These are phyloP conservation scores for Penicillium sp. DNA, from an alignment of 2,329 filamentous ascomycete genomes.

Conservation along the genomic window DNA sequence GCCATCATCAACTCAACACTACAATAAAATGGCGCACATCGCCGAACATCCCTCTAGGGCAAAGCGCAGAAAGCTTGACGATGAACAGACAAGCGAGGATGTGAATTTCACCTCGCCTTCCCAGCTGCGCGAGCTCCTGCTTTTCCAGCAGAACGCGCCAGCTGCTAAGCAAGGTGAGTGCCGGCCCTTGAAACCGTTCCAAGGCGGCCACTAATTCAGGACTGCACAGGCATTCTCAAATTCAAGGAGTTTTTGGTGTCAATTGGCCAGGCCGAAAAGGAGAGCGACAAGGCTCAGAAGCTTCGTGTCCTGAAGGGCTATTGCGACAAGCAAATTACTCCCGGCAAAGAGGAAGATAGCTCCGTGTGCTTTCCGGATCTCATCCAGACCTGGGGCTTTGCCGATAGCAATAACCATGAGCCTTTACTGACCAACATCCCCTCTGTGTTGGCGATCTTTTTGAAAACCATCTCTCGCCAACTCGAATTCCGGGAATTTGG, in stretches of 20 bases:
- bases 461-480: slow-evolving; percentile 74
- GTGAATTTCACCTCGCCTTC: slow-evolving; percentile 53
- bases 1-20: slow-evolving; percentile 17
- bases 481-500: slow-evolving; percentile 77
- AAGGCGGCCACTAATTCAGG: not conserved
- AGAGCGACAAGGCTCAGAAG: slow-evolving; percentile 43
- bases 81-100: slow-evolving; percentile 22
- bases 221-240: slow-evolving; percentile 42
- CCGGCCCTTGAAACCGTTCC: slow-evolving; percentile 23
- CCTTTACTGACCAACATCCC: slow-evolving; percentile 77
- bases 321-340: slow-evolving; percentile 58
- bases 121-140: slow-evolving; percentile 70
- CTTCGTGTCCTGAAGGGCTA: slow-evolving; percentile 51
- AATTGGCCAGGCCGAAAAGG: slow-evolving; percentile 42
- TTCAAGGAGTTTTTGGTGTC: slow-evolving; percentile 52
- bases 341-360: slow-evolving; percentile 54
- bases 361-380: slow-evolving; percentile 74
- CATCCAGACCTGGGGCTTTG: slow-evolving; percentile 86
- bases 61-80: slow-evolving; percentile 48
- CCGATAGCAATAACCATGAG: slow-evolving; percentile 77
- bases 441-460: slow-evolving; percentile 77
- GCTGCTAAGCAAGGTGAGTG: slow-evolving; percentile 67
- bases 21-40: slow-evolving; percentile 39
- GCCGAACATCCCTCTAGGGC: slow-evolving; percentile 38
- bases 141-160: slow-evolving; percentile 69